Evolutionary conservation across 441 rosid species (phyloP), one percentile per base, ranked within the genome.

Genomic region (Sinapis alba): DNA sequence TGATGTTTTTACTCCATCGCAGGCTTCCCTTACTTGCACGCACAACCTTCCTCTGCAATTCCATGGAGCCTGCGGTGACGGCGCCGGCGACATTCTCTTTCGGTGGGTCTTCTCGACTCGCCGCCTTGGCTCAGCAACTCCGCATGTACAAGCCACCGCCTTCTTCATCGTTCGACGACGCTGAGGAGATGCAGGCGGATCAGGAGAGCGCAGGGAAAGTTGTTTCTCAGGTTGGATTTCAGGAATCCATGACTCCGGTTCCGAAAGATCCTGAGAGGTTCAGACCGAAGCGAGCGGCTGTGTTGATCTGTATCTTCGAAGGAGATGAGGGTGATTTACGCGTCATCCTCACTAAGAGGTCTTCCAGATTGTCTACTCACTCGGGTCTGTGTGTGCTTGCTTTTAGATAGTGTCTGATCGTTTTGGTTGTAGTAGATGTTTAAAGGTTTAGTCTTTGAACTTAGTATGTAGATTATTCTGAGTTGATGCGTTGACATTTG

Each of bases 261-360:
- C 72, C 72, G 0, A 64, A 68, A 64, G 83, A 86, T 64, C 86
- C 85, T 2, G 87, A 75, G 72, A 81, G 84, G 34, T 95, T 88
- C 69, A 81, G 83, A 47, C 93, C 98, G 70, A 90, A 89, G 50
- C 87, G 87, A 83, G 97, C 94, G 19, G 95, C 97, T 68, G 97
- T 94, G 5, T 75, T 92, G 88, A 83, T 94, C 78, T 94, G 97
- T 71, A 81, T 92, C 54, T 92, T 90, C 59, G 87, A 90, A 86
- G 97, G 97, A 7, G 89, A 90, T 36, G 77, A 73, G 47, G 97
- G 97, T 10, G 97, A 90, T 28, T 78, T 90, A 70, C 90, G 97
- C 23, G 97, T 92, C 41, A 76, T 94, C 32, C 84, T 94, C 61
- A 94, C 97, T 24, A 94, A 90, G 85, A 87, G 97, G 80, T 87